phyloP scores from a whole-genome alignment of 169 alveolate species.

The Amoebophrya sp. region DNA sequence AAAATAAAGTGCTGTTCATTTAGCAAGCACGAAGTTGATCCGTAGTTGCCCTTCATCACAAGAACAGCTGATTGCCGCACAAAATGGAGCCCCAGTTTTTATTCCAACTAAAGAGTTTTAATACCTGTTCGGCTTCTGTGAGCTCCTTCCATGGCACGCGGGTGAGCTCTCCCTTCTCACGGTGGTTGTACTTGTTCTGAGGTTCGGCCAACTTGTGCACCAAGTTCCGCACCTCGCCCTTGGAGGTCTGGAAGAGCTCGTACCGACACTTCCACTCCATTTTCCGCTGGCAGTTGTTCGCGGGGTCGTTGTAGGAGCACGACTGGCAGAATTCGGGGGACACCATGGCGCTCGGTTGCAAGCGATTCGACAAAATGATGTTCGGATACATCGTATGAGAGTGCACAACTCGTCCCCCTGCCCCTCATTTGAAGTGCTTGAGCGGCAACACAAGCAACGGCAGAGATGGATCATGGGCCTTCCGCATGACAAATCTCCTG shows the following conservation, averaged over 20 bases:
- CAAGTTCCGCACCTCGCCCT: conserved; percentile 60
- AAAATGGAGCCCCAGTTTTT: no score
- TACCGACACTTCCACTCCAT: conserved; percentile 91
- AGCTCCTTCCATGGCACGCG: conserved; percentile 46
- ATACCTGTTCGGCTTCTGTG: conserved; percentile 38
- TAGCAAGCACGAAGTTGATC: no score
- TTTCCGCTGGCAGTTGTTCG: conserved; percentile 66
- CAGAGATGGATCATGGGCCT: no score
- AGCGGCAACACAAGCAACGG: no score
- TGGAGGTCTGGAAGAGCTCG: conserved; percentile 76
- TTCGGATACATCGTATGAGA: conserved; percentile 97
- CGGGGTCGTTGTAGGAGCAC: conserved; percentile 84
- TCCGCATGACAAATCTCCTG: no score
- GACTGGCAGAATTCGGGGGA: conserved; percentile 76
- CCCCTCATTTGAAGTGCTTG: no score
- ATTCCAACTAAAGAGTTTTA: no score
- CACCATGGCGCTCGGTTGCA: conserved; percentile 97
- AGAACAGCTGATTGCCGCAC: no score
- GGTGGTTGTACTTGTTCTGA: conserved; percentile 27
- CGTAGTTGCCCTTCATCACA: no score
- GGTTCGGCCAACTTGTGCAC: conserved; percentile 38
- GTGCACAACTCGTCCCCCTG: no score
- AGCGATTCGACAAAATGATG: conserved; percentile 94
- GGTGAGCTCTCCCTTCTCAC: background rate
- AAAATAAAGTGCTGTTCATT: no score